Evolutionary conservation across 345 rosid species (phyloP).

Genomic region (Citrus sp.): DNA sequence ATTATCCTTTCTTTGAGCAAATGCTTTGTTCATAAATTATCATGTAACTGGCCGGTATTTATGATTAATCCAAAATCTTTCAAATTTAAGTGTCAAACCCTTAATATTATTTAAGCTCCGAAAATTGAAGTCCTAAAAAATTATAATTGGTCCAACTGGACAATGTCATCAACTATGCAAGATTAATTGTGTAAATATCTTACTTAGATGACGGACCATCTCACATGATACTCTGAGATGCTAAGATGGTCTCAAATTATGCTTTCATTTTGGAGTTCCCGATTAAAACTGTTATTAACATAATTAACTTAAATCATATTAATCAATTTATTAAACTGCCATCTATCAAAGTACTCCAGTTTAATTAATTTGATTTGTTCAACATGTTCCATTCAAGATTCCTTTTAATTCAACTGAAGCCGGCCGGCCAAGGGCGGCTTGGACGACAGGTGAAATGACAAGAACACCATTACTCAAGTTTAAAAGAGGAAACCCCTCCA

Average conservation of each 20-base stretch:
- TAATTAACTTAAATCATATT: not conserved
- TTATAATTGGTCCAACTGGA: too few relatives aligned
- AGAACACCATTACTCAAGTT: constrained; percentile 6
- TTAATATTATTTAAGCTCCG: too few relatives aligned
- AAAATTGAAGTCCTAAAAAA: too few relatives aligned
- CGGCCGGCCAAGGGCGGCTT: constrained; percentile 47
- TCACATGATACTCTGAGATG: not conserved
- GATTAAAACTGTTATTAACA: not conserved
- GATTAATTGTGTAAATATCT: not conserved
- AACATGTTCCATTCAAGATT: not conserved
- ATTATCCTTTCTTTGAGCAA: too few relatives aligned
- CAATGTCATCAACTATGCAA: too few relatives aligned
- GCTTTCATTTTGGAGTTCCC: not conserved
- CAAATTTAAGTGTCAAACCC: not conserved
- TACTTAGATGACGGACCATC: not conserved
- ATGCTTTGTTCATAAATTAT: not conserved
- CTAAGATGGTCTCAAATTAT: constrained; percentile 1
- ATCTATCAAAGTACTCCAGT: not conserved
- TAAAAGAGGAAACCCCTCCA: constrained; percentile 23
- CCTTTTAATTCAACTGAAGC: constrained; percentile 10
- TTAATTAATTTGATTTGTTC: not conserved
- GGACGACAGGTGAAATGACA: constrained; percentile 15
- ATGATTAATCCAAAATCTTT: not conserved
- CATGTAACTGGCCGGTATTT: not conserved
- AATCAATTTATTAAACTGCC: not conserved